phyloP scores from a whole-genome alignment of 2,329 filamentous ascomycete genomes.

The Cladophialophora chaetospira region DNA sequence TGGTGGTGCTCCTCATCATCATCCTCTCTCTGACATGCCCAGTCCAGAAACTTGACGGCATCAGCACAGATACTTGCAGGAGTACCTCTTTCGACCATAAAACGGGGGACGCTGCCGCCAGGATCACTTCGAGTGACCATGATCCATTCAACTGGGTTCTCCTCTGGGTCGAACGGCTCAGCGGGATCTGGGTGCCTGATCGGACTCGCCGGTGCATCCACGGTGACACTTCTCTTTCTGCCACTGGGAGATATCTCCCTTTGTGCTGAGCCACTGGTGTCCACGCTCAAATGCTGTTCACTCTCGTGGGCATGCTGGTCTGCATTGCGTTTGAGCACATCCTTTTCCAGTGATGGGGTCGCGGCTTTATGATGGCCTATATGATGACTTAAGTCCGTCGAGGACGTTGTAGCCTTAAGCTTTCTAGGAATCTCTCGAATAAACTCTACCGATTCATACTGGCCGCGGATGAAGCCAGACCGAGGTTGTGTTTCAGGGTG shows the following conservation, averaged over 20 bases:
- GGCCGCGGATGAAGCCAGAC: slow-evolving; percentile 75
- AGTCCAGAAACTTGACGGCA: slow-evolving; percentile 78
- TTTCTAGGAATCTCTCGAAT: slow-evolving; percentile 76
- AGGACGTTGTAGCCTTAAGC: slow-evolving; percentile 49
- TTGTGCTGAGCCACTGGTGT: slow-evolving; percentile 13
- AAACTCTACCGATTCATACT: slow-evolving; percentile 89
- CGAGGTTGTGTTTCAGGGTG: slow-evolving; percentile 73
- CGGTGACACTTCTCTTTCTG: slow-evolving; percentile 28
- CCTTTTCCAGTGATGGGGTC: slow-evolving; percentile 41
- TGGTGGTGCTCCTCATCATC: slow-evolving; percentile 39
- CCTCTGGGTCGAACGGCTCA: slow-evolving; percentile 49
- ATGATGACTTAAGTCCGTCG: slow-evolving; percentile 45
- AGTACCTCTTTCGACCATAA: slow-evolving; percentile 88
- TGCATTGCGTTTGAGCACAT: slow-evolving; percentile 50
- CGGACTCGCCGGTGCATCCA: slow-evolving; percentile 17
- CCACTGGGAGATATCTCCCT: slow-evolving; percentile 22
- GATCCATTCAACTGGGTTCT: slow-evolving; percentile 79
- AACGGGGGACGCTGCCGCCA: slow-evolving; percentile 82
- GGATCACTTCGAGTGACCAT: slow-evolving; percentile 91
- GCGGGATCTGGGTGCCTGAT: slow-evolving; percentile 4
- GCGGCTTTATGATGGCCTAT: slow-evolving; percentile 31
- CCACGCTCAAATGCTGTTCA: slow-evolving; percentile 19
- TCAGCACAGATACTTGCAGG: slow-evolving; percentile 78
- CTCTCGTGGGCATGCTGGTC: slow-evolving; percentile 11
- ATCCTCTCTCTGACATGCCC: slow-evolving; percentile 62